phyloP scores from a whole-genome alignment of 805 yeast species.

The Saccharomycopsis capsularis region DNA sequence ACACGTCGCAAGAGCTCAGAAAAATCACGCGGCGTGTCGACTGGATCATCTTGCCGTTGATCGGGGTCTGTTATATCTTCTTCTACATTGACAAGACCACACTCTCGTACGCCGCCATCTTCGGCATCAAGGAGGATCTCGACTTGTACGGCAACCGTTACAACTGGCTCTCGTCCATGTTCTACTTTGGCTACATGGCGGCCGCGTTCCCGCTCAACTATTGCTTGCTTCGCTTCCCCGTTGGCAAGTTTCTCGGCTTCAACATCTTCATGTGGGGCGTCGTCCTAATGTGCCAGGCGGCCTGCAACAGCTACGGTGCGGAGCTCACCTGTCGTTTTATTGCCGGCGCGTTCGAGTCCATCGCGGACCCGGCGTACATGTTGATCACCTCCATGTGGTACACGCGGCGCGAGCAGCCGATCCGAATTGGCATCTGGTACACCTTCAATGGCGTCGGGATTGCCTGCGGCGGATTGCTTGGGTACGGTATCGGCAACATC shows the following conservation, averaged over 20 bases:
- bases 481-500: slow-evolving; percentile 26
- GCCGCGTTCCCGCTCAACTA: slow-evolving; percentile 36
- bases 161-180: slow-evolving; percentile 36
- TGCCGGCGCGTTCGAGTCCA: slow-evolving; percentile 27
- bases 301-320: slow-evolving; percentile 34
- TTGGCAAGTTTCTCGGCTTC: slow-evolving; percentile 31
- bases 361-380: slow-evolving; percentile 29
- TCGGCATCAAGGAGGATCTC: slow-evolving; percentile 37
- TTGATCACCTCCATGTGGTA: slow-evolving; percentile 32
- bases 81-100: slow-evolving; percentile 40
- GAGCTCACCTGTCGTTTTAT: slow-evolving; percentile 29
- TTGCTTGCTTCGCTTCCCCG: slow-evolving; percentile 31
- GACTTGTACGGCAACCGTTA: slow-evolving; percentile 36
- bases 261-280: slow-evolving; percentile 33
- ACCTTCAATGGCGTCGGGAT: slow-evolving; percentile 29
- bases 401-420: slow-evolving; percentile 28
- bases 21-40: slow-evolving; percentile 36
- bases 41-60: slow-evolving; percentile 32
- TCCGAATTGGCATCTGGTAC: slow-evolving; percentile 32
- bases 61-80: slow-evolving; percentile 31
- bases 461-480: slow-evolving; percentile 26
- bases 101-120: slow-evolving; percentile 38
- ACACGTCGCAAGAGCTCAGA: slow-evolving; percentile 37
- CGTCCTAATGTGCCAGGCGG: slow-evolving; percentile 31
- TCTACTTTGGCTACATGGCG: slow-evolving; percentile 37